These are phyloP conservation scores for Coemansia sp. DNA, from an alignment of 192 early-diverging fungal genomes.

Conservation along the genomic window DNA sequence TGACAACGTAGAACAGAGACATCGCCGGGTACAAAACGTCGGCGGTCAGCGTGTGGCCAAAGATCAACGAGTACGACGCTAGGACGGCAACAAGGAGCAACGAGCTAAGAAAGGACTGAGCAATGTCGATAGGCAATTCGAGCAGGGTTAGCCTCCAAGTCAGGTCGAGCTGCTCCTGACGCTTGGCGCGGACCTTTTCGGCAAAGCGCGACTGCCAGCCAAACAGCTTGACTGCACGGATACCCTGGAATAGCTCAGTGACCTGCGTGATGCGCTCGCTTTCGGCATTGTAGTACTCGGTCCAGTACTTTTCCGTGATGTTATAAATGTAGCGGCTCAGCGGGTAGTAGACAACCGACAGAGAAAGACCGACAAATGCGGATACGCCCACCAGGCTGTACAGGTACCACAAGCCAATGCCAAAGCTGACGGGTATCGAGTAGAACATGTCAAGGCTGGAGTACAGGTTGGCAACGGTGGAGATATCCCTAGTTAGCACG, in stretches of 20 bases:
- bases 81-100: constrained; percentile 58
- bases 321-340: constrained; percentile 47
- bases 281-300: constrained; percentile 43
- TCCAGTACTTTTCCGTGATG: constrained; percentile 48
- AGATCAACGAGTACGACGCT: constrained; percentile 58
- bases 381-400: constrained; percentile 74
- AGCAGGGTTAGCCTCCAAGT: constrained; percentile 20
- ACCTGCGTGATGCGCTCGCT: constrained; percentile 71
- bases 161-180: constrained; percentile 57
- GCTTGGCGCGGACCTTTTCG: constrained; percentile 59
- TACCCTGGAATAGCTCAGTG: constrained; percentile 79
- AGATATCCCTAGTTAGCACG: constrained; percentile 61
- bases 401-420: constrained; percentile 62
- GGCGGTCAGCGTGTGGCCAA: constrained; percentile 56
- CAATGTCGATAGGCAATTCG: constrained; percentile 41
- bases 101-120: constrained; percentile 43
- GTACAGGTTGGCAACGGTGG: constrained; percentile 50
- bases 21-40: constrained; percentile 65
- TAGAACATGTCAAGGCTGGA: constrained; percentile 57
- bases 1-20: constrained; percentile 61
- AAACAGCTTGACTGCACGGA: constrained; percentile 85
- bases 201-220: constrained; percentile 73
- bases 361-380: constrained; percentile 65
- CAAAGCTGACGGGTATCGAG: constrained; percentile 56
- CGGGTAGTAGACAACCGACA: constrained; percentile 61